phyloP scores from a whole-genome alignment of 2,329 filamentous ascomycete species.

The Cladosporium velox region DNA sequence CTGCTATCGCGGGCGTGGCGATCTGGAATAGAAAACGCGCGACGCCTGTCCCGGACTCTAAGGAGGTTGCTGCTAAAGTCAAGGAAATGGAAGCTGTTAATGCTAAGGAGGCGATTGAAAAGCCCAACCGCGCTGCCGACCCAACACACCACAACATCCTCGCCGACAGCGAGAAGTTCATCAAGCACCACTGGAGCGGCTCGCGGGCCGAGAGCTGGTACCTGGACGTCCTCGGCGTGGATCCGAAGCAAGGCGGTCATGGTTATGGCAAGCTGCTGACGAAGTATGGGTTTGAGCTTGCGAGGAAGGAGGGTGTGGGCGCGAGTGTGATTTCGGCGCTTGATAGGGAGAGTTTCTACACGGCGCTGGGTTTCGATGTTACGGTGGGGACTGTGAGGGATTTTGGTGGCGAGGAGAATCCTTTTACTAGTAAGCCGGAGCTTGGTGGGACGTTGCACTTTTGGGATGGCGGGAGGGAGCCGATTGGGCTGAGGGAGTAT shows the following conservation, averaged over 20 bases:
- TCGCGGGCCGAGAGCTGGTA: conserved; percentile 32
- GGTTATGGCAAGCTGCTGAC: conserved; percentile 33
- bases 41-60: not conserved
- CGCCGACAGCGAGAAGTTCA: conserved; percentile 24
- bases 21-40: conserved; percentile 31
- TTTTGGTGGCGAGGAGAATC: conserved; percentile 27
- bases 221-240: conserved; percentile 30
- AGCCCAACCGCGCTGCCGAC: conserved; percentile 32
- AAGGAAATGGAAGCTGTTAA: conserved; percentile 26
- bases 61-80: conserved; percentile 16
- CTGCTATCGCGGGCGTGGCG: conserved; percentile 29
- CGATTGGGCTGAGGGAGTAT: conserved; percentile 27
- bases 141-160: conserved; percentile 24
- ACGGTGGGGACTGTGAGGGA: conserved; percentile 28
- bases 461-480: conserved; percentile 31
- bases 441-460: conserved; percentile 29
- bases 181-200: conserved; percentile 32
- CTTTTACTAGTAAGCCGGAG: conserved; percentile 19
- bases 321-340: conserved; percentile 31
- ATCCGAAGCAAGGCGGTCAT: conserved; percentile 26
- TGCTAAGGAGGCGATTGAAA: conserved; percentile 26
- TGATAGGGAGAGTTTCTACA: conserved; percentile 34
- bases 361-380: conserved; percentile 30
- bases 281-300: conserved; percentile 34
- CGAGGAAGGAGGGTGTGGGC: conserved; percentile 55